Conservation (phyloP, 495 filamentous ascomycete genomes). For the Daldinia loculata region DNA sequence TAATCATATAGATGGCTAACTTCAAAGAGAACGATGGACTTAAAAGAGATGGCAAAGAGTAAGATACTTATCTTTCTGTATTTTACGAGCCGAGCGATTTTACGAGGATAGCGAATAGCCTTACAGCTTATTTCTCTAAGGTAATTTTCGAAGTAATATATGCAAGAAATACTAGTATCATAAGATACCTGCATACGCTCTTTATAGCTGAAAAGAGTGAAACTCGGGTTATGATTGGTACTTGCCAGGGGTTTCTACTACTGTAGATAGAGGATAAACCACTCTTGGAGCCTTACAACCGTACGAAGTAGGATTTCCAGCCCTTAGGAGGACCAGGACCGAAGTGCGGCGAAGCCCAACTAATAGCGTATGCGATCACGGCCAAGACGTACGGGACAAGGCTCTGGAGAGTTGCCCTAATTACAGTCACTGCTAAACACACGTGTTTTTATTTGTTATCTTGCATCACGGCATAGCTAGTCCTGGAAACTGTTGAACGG, state of each 20-base stretch:
- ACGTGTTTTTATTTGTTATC: neutral
- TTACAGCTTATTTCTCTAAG: no score
- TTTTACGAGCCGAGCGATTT: no score
- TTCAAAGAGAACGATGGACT: no score
- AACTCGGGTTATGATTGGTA: neutral
- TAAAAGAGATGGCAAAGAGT: no score
- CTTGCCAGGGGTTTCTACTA: neutral
- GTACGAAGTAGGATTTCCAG: neutral
- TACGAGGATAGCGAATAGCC: no score
- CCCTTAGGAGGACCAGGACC: neutral
- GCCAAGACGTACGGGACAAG: no score
- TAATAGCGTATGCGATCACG: constrained; percentile 6
- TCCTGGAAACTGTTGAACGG: neutral
- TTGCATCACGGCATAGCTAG: neutral
- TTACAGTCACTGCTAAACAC: neutral
- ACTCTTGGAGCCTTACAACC: neutral
- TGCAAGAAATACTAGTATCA: neutral
- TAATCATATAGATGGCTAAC: no score
- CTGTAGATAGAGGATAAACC: neutral
- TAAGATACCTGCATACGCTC: neutral
- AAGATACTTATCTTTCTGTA: no score
- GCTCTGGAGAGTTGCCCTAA: neutral
- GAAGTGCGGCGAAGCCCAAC: neutral
- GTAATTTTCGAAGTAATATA: neutral
- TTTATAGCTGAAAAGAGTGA: neutral